phyloP scores from a whole-genome alignment of 2,329 filamentous ascomycete genomes.

The Dothistroma pini region DNA sequence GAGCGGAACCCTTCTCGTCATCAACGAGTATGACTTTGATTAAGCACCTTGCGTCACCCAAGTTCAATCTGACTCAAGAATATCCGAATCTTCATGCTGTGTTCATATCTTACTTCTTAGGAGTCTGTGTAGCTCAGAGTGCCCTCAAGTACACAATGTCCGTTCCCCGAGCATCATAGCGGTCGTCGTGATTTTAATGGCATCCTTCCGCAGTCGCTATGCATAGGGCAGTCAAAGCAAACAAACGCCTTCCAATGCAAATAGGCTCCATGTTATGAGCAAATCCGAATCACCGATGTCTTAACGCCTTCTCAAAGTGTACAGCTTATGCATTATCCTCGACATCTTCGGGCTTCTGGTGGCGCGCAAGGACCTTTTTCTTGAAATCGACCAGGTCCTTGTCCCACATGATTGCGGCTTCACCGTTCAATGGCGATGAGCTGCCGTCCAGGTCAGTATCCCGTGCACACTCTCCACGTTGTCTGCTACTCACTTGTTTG shows the following conservation, averaged over 20 bases:
- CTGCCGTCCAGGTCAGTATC: conserved; percentile 46
- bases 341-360: conserved; percentile 46
- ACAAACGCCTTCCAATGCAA: background rate
- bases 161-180: background rate
- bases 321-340: conserved; percentile 43
- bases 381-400: conserved; percentile 84
- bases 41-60: background rate
- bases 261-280: background rate
- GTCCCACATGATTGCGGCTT: conserved; percentile 95
- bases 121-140: background rate
- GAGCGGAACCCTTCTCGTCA: too few species aligned
- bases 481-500: conserved; percentile 78
- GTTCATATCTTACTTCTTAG: background rate
- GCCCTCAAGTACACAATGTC: background rate
- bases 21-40: too few species aligned
- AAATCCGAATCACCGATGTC: too few species aligned
- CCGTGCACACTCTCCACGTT: background rate
- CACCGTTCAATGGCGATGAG: conserved; percentile 88
- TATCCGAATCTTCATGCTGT: background rate
- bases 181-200: background rate
- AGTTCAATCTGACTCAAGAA: too few species aligned
- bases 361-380: conserved; percentile 62
- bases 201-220: background rate
- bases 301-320: background rate
- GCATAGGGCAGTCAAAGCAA: background rate